Base-by-base conservation (phyloP, 495 filamentous ascomycete species). In the Neurospora sp. region DNA sequence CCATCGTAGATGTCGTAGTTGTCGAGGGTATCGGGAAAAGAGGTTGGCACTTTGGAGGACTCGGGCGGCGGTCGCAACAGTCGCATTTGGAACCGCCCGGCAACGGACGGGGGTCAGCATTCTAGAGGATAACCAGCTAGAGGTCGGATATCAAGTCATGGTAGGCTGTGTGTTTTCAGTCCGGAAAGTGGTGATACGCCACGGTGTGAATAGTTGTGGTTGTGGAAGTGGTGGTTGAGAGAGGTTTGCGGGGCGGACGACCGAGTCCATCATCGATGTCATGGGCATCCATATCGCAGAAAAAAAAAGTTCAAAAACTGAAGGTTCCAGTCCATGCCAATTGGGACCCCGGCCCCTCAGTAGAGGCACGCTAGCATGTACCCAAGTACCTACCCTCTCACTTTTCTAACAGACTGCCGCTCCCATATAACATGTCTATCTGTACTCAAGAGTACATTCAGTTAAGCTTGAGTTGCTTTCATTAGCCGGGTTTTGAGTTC, bases 51-150 rank as follows among this genome's bases (percentile, higher is more conserved):
- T 76, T n/a, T 81, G 81, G 74, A 83, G 75, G 75, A 85, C 81
- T 75, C 74, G 74, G 70, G 77, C 72, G 41, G 76, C 76, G 72
- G 80, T 75, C 65, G 75, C 74, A 47, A 72, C 77, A 41, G 78
- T 77, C 71, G 80, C 76, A 74, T 79, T 78, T 81, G 81, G 75
- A 76, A 78, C 77, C 68, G 80, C 74, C 44, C 81, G 77, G 71
- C 75, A 74, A 45, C 79, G 78, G 68, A 77, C 78, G 72, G 79
- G 77, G 71, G 78, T 74, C 71, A 83, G 80, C 82, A 86, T 85
- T 75, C 75, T 81, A 73, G 61, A 71, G 65, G 44, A 41, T 38
- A n/a, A 20, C 35, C 40, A 45, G 53, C 53, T 16, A 41, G 39
- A 42, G 42, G 68, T 61, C 40, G 39, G 70, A 69, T 37, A 44